A percentile compares a stretch with the other conserved stretches of the same genome.
Conservation (phyloP, 495 filamentous ascomycete species). For the Penicillium malachiteum region DNA sequence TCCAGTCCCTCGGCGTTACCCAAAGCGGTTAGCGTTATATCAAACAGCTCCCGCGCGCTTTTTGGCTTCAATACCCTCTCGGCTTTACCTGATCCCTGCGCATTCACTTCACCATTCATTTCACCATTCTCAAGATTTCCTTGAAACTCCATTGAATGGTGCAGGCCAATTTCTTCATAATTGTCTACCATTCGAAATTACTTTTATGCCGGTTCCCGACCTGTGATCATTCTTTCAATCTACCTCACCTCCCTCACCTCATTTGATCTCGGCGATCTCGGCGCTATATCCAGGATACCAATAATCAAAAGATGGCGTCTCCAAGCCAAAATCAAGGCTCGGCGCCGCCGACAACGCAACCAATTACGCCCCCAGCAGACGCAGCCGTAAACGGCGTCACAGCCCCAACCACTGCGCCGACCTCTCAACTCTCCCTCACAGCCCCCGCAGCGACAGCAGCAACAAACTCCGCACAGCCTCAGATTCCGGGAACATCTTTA, state of each 20-base stretch:
- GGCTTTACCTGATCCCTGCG: neutral
- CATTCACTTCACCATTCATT: neutral
- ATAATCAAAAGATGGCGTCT: conserved; percentile 36
- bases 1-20: conserved; percentile 1
- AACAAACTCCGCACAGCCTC: conserved; percentile 35
- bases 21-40: conserved; percentile 21
- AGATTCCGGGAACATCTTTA: conserved; percentile 53
- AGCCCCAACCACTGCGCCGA: conserved; percentile 19
- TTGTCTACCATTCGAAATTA: too few species aligned
- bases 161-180: too few species aligned
- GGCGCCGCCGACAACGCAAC: conserved; percentile 40
- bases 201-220: too few species aligned
- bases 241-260: neutral
- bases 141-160: too few species aligned
- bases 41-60: conserved; percentile 22
- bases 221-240: conserved; percentile 1
- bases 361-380: conserved; percentile 46
- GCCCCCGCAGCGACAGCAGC: conserved; percentile 16
- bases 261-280: neutral
- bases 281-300: neutral
- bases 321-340: conserved; percentile 37
- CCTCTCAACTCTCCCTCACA: conserved; percentile 19
- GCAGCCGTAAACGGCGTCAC: conserved; percentile 25
- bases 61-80: conserved; percentile 15
- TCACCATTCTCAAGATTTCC: too few species aligned